Percentiles rank a stretch among this genome's conserved stretches.
Conservation (phyloP, 2,329 filamentous ascomycete genomes). For the Neocucurbitaria cava region DNA sequence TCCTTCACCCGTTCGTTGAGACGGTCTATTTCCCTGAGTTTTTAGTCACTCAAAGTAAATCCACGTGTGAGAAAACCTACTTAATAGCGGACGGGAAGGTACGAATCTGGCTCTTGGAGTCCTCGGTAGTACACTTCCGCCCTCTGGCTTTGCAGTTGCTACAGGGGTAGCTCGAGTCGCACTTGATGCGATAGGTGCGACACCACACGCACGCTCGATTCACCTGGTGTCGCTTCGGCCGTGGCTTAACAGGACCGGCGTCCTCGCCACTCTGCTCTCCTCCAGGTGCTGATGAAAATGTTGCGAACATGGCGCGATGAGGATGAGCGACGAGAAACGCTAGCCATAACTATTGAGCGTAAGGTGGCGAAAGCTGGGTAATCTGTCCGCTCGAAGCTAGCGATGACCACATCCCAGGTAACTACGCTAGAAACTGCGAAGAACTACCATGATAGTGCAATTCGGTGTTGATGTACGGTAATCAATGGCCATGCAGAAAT, state of each 20-base stretch:
- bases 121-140: constrained; percentile 46
- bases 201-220: constrained; percentile 52
- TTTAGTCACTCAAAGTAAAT: constrained; percentile 10
- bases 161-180: constrained; percentile 51
- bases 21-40: constrained; percentile 48
- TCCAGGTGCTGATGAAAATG: neutral
- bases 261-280: neutral
- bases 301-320: neutral
- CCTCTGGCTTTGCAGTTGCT: constrained; percentile 49
- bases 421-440: no score
- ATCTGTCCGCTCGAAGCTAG: neutral
- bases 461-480: neutral
- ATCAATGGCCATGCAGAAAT: neutral
- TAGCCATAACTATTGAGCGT: neutral
- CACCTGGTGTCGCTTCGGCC: constrained; percentile 37
- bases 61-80: constrained; percentile 13
- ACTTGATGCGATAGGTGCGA: constrained; percentile 53
- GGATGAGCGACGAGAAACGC: neutral
- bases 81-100: constrained; percentile 33
- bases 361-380: neutral
- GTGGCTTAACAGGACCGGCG: neutral
- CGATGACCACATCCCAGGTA: no score
- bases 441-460: no score
- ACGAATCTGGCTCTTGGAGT: constrained; percentile 24
- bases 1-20: constrained; percentile 45